Evolutionary conservation across 1,139 yeast genomes (phyloP), one percentile per base, ranked within the genome.

Genomic region (Yamadazyma epiphylla): DNA sequence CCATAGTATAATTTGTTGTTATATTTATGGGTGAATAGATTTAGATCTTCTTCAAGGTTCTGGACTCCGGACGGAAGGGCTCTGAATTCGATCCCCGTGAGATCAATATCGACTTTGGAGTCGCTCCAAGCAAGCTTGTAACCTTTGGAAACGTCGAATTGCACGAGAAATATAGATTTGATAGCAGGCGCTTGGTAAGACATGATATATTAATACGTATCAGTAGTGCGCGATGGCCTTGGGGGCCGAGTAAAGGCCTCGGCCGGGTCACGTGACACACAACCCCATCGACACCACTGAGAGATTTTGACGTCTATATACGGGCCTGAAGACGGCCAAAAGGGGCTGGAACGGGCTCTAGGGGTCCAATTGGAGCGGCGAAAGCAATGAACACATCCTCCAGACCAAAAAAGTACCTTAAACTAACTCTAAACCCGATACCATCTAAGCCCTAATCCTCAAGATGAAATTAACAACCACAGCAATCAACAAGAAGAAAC

Each of bases 391-490:
- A 19, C 24, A 22, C n/a, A 22, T 11, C 24, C 12, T 11, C 7
- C n/a, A 22, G 15, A 23, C 15, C 8, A 11, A 23, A n/a, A n/a
- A n/a, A n/a, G n/a, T n/a, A n/a, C n/a, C n/a, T n/a, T n/a, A n/a
- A n/a, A n/a, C n/a, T n/a, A n/a, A n/a, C n/a, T n/a, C n/a, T n/a
- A n/a, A n/a, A 15, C 12, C 7, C 34, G n/a, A n/a, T n/a, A n/a
- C n/a, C n/a, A n/a, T n/a, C 39, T 46, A 63, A 17, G 77, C 74
- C 49, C 80, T 75, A 46, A 87, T 79, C 67, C 97, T 82, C 55
- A 91, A 70, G 22, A 88, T 66, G 54, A 91, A 91, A 68, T 91
- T 91, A 42, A 89, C 87, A 29, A 89, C 81, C 29, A 91, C 96
- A 1, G 98, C 96, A 31, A 88, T 77, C 45, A 94, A 69, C 55